These are phyloP conservation scores for Neonectria neomacrospora DNA, from an alignment of 2,329 filamentous ascomycete genomes.

Conservation along the genomic window DNA sequence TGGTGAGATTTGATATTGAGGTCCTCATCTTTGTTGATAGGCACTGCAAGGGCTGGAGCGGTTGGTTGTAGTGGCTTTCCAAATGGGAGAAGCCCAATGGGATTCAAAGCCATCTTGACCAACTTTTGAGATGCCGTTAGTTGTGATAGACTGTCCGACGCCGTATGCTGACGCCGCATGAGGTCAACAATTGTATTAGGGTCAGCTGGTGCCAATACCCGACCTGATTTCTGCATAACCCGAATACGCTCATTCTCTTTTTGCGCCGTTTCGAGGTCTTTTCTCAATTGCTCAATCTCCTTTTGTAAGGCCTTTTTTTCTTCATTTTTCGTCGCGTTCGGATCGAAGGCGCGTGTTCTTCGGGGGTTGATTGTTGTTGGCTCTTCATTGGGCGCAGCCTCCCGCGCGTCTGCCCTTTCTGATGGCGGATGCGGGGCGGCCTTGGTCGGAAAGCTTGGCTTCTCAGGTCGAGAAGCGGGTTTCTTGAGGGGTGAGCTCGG, in stretches of 20 bases:
- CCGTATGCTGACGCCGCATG: slow-evolving; percentile 53
- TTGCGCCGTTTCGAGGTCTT: slow-evolving; percentile 67
- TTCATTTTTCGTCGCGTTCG: slow-evolving; percentile 61
- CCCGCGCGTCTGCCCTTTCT: slow-evolving; percentile 3
- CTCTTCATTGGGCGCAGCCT: not conserved
- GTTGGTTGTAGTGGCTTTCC: slow-evolving; percentile 49
- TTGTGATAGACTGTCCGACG: slow-evolving; percentile 46
- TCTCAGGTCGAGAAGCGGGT: slow-evolving; percentile 47
- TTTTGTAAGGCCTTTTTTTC: slow-evolving; percentile 63
- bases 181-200: slow-evolving; percentile 54
- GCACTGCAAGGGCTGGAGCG: slow-evolving; percentile 39
- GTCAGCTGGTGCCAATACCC: slow-evolving; percentile 48
- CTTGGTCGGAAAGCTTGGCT: slow-evolving; percentile 22
- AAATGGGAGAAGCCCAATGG: slow-evolving; percentile 64
- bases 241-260: slow-evolving; percentile 68
- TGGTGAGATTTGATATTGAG: slow-evolving; percentile 69
- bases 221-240: slow-evolving; percentile 53
- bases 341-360: slow-evolving; percentile 46
- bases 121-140: slow-evolving; percentile 53
- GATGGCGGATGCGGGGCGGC: not conserved
- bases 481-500: slow-evolving; percentile 64
- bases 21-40: slow-evolving; percentile 47
- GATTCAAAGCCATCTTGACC: slow-evolving; percentile 62
- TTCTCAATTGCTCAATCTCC: slow-evolving; percentile 66
- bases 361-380: not conserved